Evolutionary conservation across 2,329 filamentous ascomycete genomes (phyloP).

Genomic region (Fusarium circinatum): DNA sequence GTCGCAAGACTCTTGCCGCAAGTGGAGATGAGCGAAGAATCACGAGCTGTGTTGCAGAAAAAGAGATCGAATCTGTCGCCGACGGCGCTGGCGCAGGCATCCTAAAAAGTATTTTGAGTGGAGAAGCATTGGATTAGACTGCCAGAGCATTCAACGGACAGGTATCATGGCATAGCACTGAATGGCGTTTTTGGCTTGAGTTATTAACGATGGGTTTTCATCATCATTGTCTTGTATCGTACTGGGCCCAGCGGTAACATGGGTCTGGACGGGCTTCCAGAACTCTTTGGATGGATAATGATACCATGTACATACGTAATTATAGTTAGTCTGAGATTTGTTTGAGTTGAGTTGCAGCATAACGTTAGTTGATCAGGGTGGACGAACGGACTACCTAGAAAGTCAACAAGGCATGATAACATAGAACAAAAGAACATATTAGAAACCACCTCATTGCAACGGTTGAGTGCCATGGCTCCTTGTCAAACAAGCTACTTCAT

Average conservation of each 20-base stretch:
- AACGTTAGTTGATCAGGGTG: neutral
- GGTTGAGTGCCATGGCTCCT: neutral
- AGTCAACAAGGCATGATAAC: neutral
- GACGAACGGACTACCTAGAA: neutral
- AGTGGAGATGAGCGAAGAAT: conserved; percentile 79
- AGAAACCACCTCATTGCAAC: neutral
- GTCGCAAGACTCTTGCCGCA: conserved; percentile 65
- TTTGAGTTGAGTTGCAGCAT: conserved; percentile 2
- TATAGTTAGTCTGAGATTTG: conserved; percentile 15
- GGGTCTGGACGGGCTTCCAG: conserved; percentile 10
- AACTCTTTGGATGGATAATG: conserved; percentile 22
- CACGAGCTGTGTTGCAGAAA: conserved; percentile 81
- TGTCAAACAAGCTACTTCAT: neutral
- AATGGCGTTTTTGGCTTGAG: conserved; percentile 35
- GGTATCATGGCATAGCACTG: conserved; percentile 32
- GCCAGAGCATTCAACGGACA: conserved; percentile 6
- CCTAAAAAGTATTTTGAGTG: conserved; percentile 69
- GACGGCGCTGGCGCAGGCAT: conserved; percentile 71
- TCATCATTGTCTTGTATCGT: conserved; percentile 25
- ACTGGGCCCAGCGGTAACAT: conserved; percentile 24
- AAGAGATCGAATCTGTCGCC: conserved; percentile 78
- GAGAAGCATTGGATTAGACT: conserved; percentile 65
- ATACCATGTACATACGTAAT: conserved; percentile 31
- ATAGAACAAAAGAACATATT: conserved; percentile 22
- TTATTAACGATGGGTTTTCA: neutral